A percentile compares a stretch with the other conserved stretches of the same genome.
phyloP scores from a whole-genome alignment of 2,329 filamentous ascomycete species.

The Xylogone sp. region DNA sequence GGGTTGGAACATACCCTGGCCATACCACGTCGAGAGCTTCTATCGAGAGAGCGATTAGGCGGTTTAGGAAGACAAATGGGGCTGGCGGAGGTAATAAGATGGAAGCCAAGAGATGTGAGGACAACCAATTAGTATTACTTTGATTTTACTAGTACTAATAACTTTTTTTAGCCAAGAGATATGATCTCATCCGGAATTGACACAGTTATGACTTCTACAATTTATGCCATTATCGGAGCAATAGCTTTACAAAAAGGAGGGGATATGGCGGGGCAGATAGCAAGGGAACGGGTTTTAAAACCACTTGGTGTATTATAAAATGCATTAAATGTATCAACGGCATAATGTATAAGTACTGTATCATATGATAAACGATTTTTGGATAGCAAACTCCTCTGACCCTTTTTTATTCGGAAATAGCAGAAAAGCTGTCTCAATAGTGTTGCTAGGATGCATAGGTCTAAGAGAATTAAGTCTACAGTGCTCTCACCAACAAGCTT shows the following conservation, averaged over 20 bases:
- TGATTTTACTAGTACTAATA: constrained; percentile 14
- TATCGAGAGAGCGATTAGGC: constrained; percentile 63
- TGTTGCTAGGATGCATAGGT: no score
- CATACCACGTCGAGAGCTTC: constrained; percentile 55
- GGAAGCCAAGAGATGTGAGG: constrained; percentile 77
- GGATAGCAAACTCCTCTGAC: no score
- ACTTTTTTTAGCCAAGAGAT: constrained; percentile 54
- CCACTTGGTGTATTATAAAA: constrained; percentile 26
- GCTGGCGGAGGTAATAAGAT: constrained; percentile 72
- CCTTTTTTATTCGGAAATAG: no score
- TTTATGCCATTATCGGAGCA: constrained; percentile 86
- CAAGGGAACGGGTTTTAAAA: constrained; percentile 57
- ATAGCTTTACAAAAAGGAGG: constrained; percentile 85
- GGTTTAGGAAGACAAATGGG: constrained; percentile 67
- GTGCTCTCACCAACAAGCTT: no score
- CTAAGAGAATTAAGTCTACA: no score
- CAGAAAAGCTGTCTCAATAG: no score
- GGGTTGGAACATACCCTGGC: constrained; percentile 69
- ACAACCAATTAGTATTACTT: not conserved
- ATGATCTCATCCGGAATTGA: constrained; percentile 70
- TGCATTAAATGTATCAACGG: constrained; percentile 12
- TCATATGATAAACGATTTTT: constrained; percentile 9
- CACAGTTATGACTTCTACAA: constrained; percentile 68
- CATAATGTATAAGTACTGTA: constrained; percentile 25
- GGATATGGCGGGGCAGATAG: constrained; percentile 68